Evolutionary conservation across 257 asterid species (phyloP).

Genomic region (Solanum paucissectum): DNA sequence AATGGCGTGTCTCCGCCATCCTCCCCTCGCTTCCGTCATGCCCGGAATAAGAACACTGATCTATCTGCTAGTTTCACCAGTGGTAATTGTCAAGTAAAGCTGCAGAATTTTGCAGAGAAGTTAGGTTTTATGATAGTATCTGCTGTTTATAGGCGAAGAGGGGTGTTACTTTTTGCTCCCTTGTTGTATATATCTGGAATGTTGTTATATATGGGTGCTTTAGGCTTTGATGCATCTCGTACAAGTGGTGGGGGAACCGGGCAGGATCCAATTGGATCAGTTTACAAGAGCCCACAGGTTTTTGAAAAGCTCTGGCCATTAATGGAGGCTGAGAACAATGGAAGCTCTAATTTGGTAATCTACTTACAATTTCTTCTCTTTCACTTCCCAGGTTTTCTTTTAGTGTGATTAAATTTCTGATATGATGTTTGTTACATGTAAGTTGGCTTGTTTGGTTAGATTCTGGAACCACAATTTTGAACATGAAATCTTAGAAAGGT

Average conservation of each 20-base stretch:
- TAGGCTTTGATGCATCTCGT: constrained; percentile 49
- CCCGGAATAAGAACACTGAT: constrained; percentile 33
- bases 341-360: constrained; percentile 66
- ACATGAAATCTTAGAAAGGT: background rate
- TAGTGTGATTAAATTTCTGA: background rate
- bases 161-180: constrained; percentile 86
- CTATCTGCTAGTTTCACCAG: constrained; percentile 18
- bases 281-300: constrained; percentile 86
- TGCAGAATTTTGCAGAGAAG: constrained; percentile 61
- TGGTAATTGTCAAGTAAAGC: constrained; percentile 30
- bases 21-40: constrained; percentile 65
- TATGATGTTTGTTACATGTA: background rate
- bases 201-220: constrained; percentile 87
- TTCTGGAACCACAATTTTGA: background rate
- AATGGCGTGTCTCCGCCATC: constrained; percentile 75
- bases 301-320: constrained; percentile 88
- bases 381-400: background rate
- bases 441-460: background rate
- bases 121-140: constrained; percentile 63
- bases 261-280: constrained; percentile 53
- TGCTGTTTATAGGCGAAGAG: constrained; percentile 62
- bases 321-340: constrained; percentile 78
- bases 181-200: constrained; percentile 78
- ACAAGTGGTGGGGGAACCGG: constrained; percentile 21
- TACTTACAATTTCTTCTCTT: background rate